Evolutionary conservation across 2,329 filamentous ascomycete genomes (phyloP).

Genomic region (Dothistroma pini): DNA sequence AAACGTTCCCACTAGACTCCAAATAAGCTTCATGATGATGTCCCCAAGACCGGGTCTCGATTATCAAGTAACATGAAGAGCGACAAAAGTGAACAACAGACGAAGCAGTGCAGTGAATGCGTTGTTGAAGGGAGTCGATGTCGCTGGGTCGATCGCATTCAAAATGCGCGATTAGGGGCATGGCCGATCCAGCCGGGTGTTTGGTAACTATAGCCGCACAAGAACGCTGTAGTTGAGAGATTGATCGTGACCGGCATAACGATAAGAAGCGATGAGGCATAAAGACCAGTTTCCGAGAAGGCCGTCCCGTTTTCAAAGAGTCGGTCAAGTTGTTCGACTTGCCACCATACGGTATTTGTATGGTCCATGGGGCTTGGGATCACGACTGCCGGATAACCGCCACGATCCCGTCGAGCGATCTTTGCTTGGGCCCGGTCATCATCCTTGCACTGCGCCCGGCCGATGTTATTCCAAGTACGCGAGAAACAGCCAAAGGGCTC

Average conservation of each 20-base stretch:
- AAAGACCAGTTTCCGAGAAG: neutral
- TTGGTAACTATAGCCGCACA: slow-evolving; percentile 5
- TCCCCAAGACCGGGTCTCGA: neutral
- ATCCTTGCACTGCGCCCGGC: neutral
- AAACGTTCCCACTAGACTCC: slow-evolving; percentile 10
- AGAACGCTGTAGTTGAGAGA: neutral
- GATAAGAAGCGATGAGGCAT: neutral
- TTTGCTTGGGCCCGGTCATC: neutral
- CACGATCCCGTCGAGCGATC: neutral
- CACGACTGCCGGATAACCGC: neutral
- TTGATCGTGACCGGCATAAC: slow-evolving; percentile 2
- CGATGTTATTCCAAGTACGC: slow-evolving; percentile 4
- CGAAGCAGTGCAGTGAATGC: neutral
- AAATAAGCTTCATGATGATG: slow-evolving; percentile 17
- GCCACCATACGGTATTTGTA: neutral
- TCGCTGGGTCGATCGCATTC: neutral
- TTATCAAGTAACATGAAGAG: neutral
- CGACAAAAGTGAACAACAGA: neutral
- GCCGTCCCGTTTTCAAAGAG: neutral
- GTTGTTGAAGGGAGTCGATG: neutral
- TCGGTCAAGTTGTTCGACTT: neutral
- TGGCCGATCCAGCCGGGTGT: neutral
- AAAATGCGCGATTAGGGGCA: neutral
- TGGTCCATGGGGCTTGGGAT: neutral
- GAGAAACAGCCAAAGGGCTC: slow-evolving; percentile 4